These are phyloP conservation scores for Pelargonium cotyledonis DNA, from an alignment of 441 rosid species.

Conservation along the genomic window DNA sequence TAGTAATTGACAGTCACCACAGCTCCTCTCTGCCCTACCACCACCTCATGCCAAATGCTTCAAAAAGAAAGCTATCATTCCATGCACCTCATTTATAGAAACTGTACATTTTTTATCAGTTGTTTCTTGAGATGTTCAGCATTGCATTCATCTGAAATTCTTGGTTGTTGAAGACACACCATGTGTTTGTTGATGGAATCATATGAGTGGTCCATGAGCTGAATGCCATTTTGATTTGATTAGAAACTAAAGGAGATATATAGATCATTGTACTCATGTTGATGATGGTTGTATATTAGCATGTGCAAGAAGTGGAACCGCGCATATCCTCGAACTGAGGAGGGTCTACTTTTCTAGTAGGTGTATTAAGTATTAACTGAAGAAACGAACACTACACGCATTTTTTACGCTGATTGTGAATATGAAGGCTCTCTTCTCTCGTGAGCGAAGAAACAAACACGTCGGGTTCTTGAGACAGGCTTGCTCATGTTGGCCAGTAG, in stretches of 20 bases:
- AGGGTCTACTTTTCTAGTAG: no score
- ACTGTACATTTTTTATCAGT: slow-evolving; percentile 13
- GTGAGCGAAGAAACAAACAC: no score
- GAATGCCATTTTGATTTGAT: neutral
- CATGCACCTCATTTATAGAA: slow-evolving; percentile 14
- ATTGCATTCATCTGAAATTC: slow-evolving; percentile 9
- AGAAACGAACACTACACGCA: no score
- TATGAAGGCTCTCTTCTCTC: no score
- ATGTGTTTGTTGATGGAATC: neutral
- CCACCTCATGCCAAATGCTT: slow-evolving; percentile 13
- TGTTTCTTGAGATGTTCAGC: slow-evolving; percentile 13
- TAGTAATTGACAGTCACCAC: slow-evolving; percentile 3
- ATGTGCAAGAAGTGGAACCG: neutral
- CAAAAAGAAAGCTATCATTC: slow-evolving; percentile 6
- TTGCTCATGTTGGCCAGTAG: no score
- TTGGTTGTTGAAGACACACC: neutral
- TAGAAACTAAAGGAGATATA: neutral
- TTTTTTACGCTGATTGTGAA: no score
- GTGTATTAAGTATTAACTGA: no score
- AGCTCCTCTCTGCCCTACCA: slow-evolving; percentile 17
- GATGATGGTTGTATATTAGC: no score
- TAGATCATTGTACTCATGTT: neutral
- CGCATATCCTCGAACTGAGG: neutral
- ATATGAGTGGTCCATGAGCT: neutral
- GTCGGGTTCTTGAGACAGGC: no score